A percentile compares a stretch with the other conserved stretches of the same genome.
Conservation (phyloP, 345 rosid species). For the Punica granatum region DNA sequence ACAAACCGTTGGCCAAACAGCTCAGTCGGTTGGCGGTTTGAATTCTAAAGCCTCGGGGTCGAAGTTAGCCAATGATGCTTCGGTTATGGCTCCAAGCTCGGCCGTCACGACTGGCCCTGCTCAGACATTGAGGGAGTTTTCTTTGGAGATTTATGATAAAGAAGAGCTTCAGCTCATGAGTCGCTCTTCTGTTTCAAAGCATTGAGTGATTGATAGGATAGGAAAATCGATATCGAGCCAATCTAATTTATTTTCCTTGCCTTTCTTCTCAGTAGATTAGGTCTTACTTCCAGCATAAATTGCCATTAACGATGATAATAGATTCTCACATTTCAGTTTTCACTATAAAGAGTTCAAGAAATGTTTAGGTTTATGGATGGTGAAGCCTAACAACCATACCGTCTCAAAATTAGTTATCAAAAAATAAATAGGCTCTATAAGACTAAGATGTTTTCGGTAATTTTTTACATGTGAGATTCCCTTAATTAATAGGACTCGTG, state of each 20-base stretch:
- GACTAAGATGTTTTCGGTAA: too few relatives aligned
- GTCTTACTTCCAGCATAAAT: background rate
- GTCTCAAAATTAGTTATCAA: too few relatives aligned
- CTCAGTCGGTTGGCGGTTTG: background rate
- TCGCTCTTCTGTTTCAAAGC: constrained; percentile 25
- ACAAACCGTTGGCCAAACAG: background rate
- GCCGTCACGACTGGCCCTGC: constrained; percentile 24
- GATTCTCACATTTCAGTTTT: too few relatives aligned
- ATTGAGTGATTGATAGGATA: constrained; percentile 22
- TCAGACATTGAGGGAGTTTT: constrained; percentile 64
- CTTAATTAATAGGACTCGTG: too few relatives aligned
- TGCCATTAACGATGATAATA: too few relatives aligned
- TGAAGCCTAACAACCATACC: too few relatives aligned
- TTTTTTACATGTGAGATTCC: too few relatives aligned
- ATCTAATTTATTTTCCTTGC: background rate
- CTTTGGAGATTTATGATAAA: constrained; percentile 63
- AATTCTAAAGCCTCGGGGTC: constrained; percentile 24
- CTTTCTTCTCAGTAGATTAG: background rate
- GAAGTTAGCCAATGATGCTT: constrained; percentile 18
- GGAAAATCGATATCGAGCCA: background rate
- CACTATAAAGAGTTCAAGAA: too few relatives aligned
- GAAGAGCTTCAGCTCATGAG: constrained; percentile 65
- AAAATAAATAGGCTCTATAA: too few relatives aligned
- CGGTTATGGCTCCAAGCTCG: constrained; percentile 55
- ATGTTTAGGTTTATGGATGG: too few relatives aligned